Percentiles rank a stretch among this genome's conserved stretches.
phyloP scores from a whole-genome alignment of 2,329 filamentous ascomycete genomes.

The Penicillium paneum region DNA sequence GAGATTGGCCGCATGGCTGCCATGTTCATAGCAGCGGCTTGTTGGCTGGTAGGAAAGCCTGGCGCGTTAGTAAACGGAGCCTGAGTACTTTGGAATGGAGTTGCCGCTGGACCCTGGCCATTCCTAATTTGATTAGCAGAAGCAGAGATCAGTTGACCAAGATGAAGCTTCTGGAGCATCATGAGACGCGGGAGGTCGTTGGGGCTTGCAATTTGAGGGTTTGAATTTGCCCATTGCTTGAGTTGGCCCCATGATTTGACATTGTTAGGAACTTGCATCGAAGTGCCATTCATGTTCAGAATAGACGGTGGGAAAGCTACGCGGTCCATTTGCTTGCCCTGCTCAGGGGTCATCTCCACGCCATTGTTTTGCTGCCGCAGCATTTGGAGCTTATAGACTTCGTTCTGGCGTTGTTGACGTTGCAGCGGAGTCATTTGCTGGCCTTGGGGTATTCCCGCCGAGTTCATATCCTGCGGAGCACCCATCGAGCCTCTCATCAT shows the following conservation, averaged over 20 bases:
- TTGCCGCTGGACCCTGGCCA: constrained; percentile 23
- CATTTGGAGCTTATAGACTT: constrained; percentile 32
- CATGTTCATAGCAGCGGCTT: constrained; percentile 28
- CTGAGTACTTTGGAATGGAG: constrained; percentile 26
- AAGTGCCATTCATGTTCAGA: constrained; percentile 29
- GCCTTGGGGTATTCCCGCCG: constrained; percentile 26
- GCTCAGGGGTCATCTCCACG: constrained; percentile 41
- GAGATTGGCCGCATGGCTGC: constrained; percentile 36
- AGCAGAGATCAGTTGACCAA: constrained; percentile 43
- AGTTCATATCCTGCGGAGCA: constrained; percentile 34
- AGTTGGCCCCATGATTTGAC: constrained; percentile 57
- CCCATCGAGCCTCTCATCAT: constrained; percentile 36
- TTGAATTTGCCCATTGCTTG: constrained; percentile 52
- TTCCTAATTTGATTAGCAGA: constrained; percentile 28
- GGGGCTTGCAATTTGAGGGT: constrained; percentile 43
- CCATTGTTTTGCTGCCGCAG: constrained; percentile 33
- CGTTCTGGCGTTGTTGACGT: constrained; percentile 33
- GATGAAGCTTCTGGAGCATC: constrained; percentile 45
- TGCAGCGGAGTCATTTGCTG: constrained; percentile 35
- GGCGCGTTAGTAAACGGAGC: constrained; percentile 31
- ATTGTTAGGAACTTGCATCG: constrained; percentile 47
- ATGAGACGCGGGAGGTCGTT: constrained; percentile 42
- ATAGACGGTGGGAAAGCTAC: constrained; percentile 37
- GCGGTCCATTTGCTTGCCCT: constrained; percentile 45
- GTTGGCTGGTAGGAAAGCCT: constrained; percentile 29